Percentiles rank a stretch among this genome's conserved stretches.
phyloP scores from a whole-genome alignment of 352 stramenopile genomes.

The Globisporangium alternatum region DNA sequence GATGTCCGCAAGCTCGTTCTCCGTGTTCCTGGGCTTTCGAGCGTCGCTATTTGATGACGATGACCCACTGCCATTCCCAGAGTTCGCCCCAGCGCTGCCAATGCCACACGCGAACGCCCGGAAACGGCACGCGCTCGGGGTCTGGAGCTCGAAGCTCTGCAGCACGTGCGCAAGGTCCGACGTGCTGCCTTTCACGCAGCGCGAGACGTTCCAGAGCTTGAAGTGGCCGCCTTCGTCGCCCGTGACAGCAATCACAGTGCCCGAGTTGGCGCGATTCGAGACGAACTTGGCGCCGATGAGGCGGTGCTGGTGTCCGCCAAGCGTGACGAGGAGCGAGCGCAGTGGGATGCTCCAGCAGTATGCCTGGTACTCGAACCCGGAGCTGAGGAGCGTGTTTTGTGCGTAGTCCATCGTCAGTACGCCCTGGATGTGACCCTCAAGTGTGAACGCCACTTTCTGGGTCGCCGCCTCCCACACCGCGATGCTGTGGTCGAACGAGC shows the following conservation, averaged over 20 bases:
- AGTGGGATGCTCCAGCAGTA: slow-evolving; percentile 72
- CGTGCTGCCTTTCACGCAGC: slow-evolving; percentile 39
- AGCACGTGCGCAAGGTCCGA: slow-evolving; percentile 31
- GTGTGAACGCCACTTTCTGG: slow-evolving; percentile 44
- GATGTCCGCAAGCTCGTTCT: slow-evolving; percentile 41
- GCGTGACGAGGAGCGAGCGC: slow-evolving; percentile 42
- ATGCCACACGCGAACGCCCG: slow-evolving; percentile 33
- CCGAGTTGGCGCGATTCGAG: slow-evolving; percentile 18
- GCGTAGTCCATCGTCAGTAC: slow-evolving; percentile 63
- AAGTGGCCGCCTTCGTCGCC: slow-evolving; percentile 73
- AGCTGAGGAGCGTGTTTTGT: slow-evolving; percentile 59
- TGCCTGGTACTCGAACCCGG: slow-evolving; percentile 79
- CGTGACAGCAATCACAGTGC: slow-evolving; percentile 42
- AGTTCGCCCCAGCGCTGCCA: not conserved
- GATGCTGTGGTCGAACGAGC: slow-evolving; percentile 77
- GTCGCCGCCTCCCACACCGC: slow-evolving; percentile 62
- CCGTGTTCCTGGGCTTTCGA: slow-evolving; percentile 7
- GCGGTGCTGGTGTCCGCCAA: slow-evolving; percentile 62
- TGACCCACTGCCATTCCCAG: not conserved
- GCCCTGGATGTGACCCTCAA: slow-evolving; percentile 60
- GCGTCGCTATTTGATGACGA: not conserved
- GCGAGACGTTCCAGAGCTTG: slow-evolving; percentile 75
- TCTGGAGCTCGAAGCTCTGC: slow-evolving; percentile 51
- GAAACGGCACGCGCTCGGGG: slow-evolving; percentile 43
- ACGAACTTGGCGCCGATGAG: slow-evolving; percentile 72